Percentiles rank a stretch among this genome's conserved stretches.
Conservation (phyloP, 2,329 filamentous ascomycete genomes). For the Cadophora gregata region DNA sequence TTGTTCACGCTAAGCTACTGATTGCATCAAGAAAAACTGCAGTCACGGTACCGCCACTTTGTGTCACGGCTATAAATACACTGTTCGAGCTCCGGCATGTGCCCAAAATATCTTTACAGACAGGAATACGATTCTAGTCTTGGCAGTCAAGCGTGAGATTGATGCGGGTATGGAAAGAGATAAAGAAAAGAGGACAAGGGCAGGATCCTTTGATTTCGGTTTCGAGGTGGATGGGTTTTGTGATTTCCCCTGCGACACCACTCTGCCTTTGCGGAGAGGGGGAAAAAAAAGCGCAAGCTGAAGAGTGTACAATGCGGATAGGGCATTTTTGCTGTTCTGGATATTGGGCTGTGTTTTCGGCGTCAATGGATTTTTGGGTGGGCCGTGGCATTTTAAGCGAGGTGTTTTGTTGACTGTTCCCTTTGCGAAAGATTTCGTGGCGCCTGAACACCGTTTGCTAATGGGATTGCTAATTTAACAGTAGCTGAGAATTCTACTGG, state of each 20-base stretch:
- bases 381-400: too few species aligned
- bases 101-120: background rate
- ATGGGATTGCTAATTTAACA: too few species aligned
- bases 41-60: background rate
- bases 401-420: too few species aligned
- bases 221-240: background rate
- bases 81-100: background rate
- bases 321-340: background rate
- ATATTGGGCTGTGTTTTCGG: background rate
- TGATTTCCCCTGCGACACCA: background rate
- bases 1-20: background rate
- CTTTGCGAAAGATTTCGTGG: too few species aligned
- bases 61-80: background rate
- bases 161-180: too few species aligned
- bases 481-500: too few species aligned
- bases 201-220: background rate
- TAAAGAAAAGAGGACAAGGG: too few species aligned
- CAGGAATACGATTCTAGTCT: background rate
- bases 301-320: background rate
- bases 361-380: too few species aligned
- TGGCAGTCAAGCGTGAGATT: too few species aligned
- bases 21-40: too few species aligned
- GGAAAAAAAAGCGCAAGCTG: background rate
- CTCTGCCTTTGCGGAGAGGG: background rate
- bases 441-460: too few species aligned